Evolutionary conservation across 164 flowering plant species (phyloP), one percentile per base, ranked within the genome.

Genomic region (Chloranthus sessilifolius): DNA sequence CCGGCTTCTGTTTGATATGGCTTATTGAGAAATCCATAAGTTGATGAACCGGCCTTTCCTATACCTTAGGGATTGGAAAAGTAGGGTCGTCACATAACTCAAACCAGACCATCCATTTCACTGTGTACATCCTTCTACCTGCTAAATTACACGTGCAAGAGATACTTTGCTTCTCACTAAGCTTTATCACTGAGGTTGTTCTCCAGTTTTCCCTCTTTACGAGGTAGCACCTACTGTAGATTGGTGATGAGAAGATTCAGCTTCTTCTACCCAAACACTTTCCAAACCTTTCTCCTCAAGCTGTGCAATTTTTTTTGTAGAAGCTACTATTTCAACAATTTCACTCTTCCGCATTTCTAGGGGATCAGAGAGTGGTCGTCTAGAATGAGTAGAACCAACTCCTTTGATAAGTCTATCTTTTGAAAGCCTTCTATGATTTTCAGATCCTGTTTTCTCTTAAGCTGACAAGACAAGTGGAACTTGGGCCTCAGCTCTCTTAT

Each of bases 91-190:
- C n/a, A n/a, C n/a, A n/a, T n/a, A n/a, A n/a, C n/a, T n/a, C n/a
- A n/a, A n/a, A n/a, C 67, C 81, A 23, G 97, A 72, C 91, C 95
- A 85, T 43, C 79, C 83, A 62, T 48, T 68, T 29, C 58, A 74
- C 41, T 73, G 81, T 23, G 82, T 41, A 48, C 70, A 71, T 64
- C 90, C 88, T 71, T 87, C 97, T 42, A 89, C 84, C 56, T 85
- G 95, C 60, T 84, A 90, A 67, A 94, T 81, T 27, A 94, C 90
- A 70, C 83, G 86, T 7, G 96, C 97, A 54, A 89, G 90, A 40
- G 99, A 83, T 25, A 94, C 92, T 65, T 87, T 89, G 63, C 92
- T 61, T 67, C 70, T 78, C 43, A 89, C 95, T 37, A 88, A 47
- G 74, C 92, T 85, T 62, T 61, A 77, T 59, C 74, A 69, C 56